Conservation (phyloP, 148 eudicot genomes). For the Rhododendron ferrugineum region DNA sequence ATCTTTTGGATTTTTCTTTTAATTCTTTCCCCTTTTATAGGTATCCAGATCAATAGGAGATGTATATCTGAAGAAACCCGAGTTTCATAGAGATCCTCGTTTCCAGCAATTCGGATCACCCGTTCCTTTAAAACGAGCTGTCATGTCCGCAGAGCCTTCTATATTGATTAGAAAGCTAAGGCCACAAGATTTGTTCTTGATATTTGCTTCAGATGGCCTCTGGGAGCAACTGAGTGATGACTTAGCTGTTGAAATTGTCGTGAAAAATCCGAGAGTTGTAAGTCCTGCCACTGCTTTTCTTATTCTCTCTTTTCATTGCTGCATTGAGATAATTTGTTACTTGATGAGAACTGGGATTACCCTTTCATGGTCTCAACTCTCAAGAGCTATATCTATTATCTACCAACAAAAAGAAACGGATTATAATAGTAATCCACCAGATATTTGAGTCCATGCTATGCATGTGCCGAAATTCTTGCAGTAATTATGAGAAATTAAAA, state of each 20-base stretch:
- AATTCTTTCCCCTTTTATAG: conserved; percentile 6
- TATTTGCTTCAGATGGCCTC: conserved; percentile 43
- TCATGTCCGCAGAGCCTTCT: conserved; percentile 36
- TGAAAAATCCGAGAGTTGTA: conserved; percentile 26
- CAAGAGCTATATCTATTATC: not conserved
- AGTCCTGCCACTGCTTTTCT: not conserved
- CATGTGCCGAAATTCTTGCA: not conserved
- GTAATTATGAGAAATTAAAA: not conserved
- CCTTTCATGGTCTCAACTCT: not conserved
- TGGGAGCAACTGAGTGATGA: conserved; percentile 36
- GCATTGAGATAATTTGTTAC: not conserved
- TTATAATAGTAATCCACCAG: not conserved
- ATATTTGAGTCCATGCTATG: not conserved
- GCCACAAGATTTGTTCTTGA: conserved; percentile 27
- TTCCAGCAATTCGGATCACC: conserved; percentile 19
- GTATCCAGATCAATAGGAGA: conserved; percentile 38
- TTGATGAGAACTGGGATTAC: not conserved
- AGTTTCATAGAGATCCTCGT: conserved; percentile 27
- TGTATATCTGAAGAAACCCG: conserved; percentile 32
- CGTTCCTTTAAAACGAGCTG: conserved; percentile 25
- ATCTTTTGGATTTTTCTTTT: not conserved
- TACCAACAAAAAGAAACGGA: not conserved
- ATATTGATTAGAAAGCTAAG: conserved; percentile 22
- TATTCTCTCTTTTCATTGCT: not conserved
- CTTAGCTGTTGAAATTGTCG: conserved; percentile 23